These are phyloP conservation scores for Pseudoscleropodium purum DNA, from an alignment of 225 moss, liverwort and hornwort species.

Conservation along the genomic window DNA sequence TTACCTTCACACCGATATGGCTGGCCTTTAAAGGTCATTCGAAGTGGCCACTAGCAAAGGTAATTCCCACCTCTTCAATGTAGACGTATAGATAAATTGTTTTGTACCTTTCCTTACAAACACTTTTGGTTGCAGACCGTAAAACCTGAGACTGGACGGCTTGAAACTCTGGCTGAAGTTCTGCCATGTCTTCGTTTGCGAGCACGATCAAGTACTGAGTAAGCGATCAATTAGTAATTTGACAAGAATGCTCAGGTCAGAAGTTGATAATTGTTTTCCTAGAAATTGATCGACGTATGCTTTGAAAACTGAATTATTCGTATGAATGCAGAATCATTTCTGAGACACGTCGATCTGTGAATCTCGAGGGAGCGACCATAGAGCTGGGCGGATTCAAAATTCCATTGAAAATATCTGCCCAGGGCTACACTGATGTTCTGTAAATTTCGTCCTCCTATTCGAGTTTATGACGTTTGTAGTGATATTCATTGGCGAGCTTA, in stretches of 20 bases:
- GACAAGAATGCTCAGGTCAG: neutral
- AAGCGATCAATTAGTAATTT: neutral
- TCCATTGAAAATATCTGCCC: conserved; percentile 65
- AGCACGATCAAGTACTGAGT: conserved; percentile 66
- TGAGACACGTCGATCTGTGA: conserved; percentile 62
- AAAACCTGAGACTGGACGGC: conserved; percentile 52
- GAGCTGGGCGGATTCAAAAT: conserved; percentile 63
- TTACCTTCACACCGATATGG: neutral
- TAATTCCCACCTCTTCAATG: neutral
- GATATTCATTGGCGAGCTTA: neutral
- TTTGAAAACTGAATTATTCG: neutral
- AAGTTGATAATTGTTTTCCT: neutral
- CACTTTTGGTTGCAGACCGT: conserved; percentile 22
- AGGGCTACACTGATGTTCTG: conserved; percentile 85
- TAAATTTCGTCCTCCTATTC: conserved; percentile 11
- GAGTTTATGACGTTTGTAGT: neutral
- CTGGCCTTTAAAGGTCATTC: neutral
- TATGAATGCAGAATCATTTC: conserved; percentile 45
- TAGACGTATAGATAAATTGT: neutral
- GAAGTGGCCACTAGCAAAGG: neutral
- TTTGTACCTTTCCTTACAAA: neutral
- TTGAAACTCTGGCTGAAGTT: conserved; percentile 74
- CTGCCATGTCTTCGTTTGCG: conserved; percentile 66
- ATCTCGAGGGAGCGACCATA: conserved; percentile 62
- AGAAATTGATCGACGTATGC: neutral